Percentiles rank a stretch among this genome's conserved stretches.
phyloP scores from a whole-genome alignment of 1,139 yeast genomes.

The Scheffersomyces quercinus region DNA sequence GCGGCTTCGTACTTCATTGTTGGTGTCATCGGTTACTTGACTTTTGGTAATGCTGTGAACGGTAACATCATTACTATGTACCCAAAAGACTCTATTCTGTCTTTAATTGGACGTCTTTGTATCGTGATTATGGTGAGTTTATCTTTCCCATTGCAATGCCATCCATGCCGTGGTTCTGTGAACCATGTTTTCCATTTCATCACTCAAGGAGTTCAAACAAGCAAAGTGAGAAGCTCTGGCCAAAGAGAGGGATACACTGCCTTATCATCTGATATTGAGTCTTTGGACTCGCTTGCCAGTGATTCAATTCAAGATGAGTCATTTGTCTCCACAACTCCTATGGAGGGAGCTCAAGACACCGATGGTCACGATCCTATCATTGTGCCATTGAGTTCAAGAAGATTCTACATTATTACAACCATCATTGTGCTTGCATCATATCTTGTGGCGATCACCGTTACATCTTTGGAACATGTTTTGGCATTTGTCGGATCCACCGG shows the following conservation, averaged over 20 bases:
- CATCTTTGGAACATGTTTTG: conserved; percentile 79
- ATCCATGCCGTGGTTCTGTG: conserved; percentile 73
- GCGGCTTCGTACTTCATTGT: conserved; percentile 67
- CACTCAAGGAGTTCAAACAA: conserved; percentile 27
- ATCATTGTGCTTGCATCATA: conserved; percentile 63
- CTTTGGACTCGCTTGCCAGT: conserved; percentile 15
- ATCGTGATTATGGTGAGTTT: conserved; percentile 69
- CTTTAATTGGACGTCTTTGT: conserved; percentile 69
- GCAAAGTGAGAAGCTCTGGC: conserved; percentile 8
- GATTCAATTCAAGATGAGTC: conserved; percentile 31
- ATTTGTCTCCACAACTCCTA: conserved; percentile 47
- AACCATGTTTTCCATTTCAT: conserved; percentile 65
- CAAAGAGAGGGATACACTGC: conserved; percentile 15
- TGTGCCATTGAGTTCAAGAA: conserved; percentile 52
- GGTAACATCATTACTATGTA: conserved; percentile 74
- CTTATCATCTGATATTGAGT: conserved; percentile 16
- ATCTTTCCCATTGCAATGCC: conserved; percentile 75
- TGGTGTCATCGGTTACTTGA: conserved; percentile 81
- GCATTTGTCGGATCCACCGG: conserved; percentile 97
- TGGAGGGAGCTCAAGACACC: conserved; percentile 52
- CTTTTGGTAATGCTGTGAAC: conserved; percentile 74
- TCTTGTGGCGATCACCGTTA: conserved; percentile 71
- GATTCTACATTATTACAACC: conserved; percentile 66
- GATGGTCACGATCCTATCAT: conserved; percentile 53
- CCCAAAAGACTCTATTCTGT: conserved; percentile 54